phyloP scores from a whole-genome alignment of 2,329 filamentous ascomycete genomes.

The Penicillium carneum region DNA sequence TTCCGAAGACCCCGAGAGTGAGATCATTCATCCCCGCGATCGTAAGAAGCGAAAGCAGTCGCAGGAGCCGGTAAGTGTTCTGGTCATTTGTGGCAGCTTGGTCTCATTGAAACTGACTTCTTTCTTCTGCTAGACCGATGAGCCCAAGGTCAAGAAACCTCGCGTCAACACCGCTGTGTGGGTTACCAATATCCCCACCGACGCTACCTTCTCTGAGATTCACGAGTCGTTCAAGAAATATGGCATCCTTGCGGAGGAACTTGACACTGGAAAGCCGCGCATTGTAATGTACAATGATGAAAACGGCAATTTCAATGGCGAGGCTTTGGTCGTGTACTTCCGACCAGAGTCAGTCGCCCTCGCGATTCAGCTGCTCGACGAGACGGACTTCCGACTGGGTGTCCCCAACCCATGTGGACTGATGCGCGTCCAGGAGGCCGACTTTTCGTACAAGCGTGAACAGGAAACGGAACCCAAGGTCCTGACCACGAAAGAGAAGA shows the following conservation, averaged over 20 bases:
- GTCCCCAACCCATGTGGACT: constrained; percentile 61
- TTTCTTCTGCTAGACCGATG: constrained; percentile 33
- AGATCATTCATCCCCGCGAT: constrained; percentile 53
- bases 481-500: constrained; percentile 69
- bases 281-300: constrained; percentile 92
- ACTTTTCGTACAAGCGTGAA: constrained; percentile 89
- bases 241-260: constrained; percentile 91
- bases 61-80: constrained; percentile 58
- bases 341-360: constrained; percentile 87
- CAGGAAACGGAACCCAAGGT: constrained; percentile 58
- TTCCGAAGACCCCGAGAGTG: constrained; percentile 64
- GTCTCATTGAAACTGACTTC: constrained; percentile 3
- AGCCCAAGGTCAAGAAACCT: constrained; percentile 52
- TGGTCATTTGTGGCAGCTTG: constrained; percentile 4
- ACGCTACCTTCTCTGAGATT: constrained; percentile 81
- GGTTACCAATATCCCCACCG: constrained; percentile 82
- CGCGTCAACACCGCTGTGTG: constrained; percentile 87
- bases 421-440: constrained; percentile 84
- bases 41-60: constrained; percentile 62
- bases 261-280: constrained; percentile 83
- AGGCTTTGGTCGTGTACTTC: constrained; percentile 92
- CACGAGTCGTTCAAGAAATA: constrained; percentile 84
- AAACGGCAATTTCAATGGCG: constrained; percentile 86
- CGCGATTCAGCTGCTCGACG: constrained; percentile 61
- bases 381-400: constrained; percentile 74